Evolutionary conservation across 495 filamentous ascomycete genomes (phyloP).

Genomic region (Podospora comata): DNA sequence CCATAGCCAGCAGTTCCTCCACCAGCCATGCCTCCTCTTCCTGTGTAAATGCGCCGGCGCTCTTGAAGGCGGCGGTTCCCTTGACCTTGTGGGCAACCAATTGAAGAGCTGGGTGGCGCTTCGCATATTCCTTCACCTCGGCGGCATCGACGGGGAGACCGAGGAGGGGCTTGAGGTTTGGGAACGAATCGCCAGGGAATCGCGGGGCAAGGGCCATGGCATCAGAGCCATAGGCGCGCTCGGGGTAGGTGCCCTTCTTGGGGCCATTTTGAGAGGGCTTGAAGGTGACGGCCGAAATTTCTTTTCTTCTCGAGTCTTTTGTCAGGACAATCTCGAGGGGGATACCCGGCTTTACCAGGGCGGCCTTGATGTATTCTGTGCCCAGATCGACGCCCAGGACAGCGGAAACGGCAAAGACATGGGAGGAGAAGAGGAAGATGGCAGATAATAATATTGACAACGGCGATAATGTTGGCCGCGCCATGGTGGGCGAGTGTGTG

Average conservation of each 20-base stretch:
- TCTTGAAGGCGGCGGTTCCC: conserved; percentile 72
- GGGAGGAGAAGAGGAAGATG: conserved; percentile 48
- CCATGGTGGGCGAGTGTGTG: conserved; percentile 40
- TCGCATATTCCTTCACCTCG: conserved; percentile 62
- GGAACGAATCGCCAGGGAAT: conserved; percentile 89
- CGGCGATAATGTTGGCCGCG: conserved; percentile 41
- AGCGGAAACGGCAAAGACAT: conserved; percentile 56
- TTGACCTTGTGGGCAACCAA: conserved; percentile 56
- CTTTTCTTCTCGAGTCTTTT: conserved; percentile 98
- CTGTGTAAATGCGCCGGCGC: conserved; percentile 59
- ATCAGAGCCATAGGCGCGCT: conserved; percentile 87
- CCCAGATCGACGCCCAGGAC: conserved; percentile 93
- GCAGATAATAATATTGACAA: conserved; percentile 43
- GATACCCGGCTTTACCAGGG: conserved; percentile 94
- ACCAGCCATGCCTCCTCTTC: conserved; percentile 73
- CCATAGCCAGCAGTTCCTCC: conserved; percentile 95
- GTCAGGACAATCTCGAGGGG: conserved; percentile 97
- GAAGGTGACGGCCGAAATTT: conserved; percentile 86
- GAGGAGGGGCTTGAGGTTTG: conserved; percentile 84
- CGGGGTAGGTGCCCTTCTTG: conserved; percentile 66
- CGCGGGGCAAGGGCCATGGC: conserved; percentile 81
- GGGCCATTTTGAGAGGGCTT: conserved; percentile 67
- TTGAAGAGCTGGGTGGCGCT: conserved; percentile 67
- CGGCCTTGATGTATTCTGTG: conserved; percentile 95
- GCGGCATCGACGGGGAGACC: conserved; percentile 64